phyloP scores from a whole-genome alignment of 1,139 yeast genomes.

The Scheffersomyces parashehatae region DNA sequence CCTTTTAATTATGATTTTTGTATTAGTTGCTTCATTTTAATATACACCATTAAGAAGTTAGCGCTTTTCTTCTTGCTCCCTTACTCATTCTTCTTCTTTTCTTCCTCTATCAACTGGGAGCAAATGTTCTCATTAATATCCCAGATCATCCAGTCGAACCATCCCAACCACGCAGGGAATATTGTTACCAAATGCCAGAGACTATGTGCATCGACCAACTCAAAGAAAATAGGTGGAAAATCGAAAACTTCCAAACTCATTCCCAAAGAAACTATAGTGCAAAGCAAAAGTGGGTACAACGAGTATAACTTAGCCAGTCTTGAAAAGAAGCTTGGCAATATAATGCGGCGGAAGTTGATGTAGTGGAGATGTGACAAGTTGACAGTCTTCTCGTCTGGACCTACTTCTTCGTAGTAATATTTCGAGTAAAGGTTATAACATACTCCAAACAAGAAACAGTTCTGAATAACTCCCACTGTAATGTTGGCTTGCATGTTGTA shows the following conservation, averaged over 20 bases:
- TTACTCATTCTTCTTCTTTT: constrained; percentile 15
- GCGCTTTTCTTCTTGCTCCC: not conserved
- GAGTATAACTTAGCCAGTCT: constrained; percentile 42
- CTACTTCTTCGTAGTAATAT: constrained; percentile 29
- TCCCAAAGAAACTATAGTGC: constrained; percentile 62
- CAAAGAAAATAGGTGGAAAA: constrained; percentile 67
- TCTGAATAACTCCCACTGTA: constrained; percentile 72
- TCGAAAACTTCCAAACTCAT: constrained; percentile 89
- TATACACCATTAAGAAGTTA: not conserved
- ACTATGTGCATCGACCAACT: constrained; percentile 86
- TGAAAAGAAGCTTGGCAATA: constrained; percentile 36
- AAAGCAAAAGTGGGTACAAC: constrained; percentile 41
- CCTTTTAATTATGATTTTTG: not conserved
- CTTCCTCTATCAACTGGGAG: constrained; percentile 11
- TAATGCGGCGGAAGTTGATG: constrained; percentile 19
- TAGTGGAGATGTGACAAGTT: constrained; percentile 28
- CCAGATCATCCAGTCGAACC: constrained; percentile 54
- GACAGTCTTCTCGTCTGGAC: constrained; percentile 1
- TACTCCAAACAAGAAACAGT: constrained; percentile 39
- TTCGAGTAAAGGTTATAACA: constrained; percentile 36
- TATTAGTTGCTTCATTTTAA: not conserved
- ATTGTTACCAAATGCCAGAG: constrained; percentile 87
- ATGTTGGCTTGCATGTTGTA: constrained; percentile 94
- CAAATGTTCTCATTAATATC: constrained; percentile 40
- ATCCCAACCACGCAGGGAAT: constrained; percentile 52